Percentiles rank a stretch among this genome's conserved stretches.
These are phyloP conservation scores for Hyaloscypha bicolor DNA, from an alignment of 495 filamentous ascomycete species.

Conservation along the genomic window DNA sequence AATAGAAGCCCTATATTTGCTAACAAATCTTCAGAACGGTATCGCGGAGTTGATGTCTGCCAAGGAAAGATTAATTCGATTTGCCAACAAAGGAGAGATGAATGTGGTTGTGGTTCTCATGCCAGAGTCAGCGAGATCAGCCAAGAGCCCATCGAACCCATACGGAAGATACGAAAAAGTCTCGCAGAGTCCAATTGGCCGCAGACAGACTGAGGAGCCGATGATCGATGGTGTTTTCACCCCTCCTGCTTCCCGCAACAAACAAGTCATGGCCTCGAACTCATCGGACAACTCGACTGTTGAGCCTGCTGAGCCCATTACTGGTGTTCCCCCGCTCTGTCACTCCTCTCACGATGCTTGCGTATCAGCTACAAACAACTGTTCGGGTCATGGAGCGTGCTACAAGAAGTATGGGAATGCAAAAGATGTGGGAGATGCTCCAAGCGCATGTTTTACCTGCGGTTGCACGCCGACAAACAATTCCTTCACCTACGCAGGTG, in stretches of 20 bases:
- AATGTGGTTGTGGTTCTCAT: constrained; percentile 29
- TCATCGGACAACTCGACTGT: constrained; percentile 1
- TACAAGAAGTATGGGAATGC: constrained; percentile 55
- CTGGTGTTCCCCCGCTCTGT: constrained; percentile 47
- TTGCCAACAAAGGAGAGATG: constrained; percentile 26
- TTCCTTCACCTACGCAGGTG: constrained; percentile 41
- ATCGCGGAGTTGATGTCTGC: constrained; percentile 19
- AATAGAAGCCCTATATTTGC: background rate
- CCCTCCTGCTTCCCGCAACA: background rate
- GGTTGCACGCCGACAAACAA: constrained; percentile 58
- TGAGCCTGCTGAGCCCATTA: constrained; percentile 18
- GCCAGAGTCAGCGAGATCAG: constrained; percentile 24
- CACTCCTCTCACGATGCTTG: constrained; percentile 64
- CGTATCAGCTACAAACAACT: constrained; percentile 63
- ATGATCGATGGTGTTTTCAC: constrained; percentile 19
- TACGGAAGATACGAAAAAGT: constrained; percentile 32
- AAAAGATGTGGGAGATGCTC: constrained; percentile 33
- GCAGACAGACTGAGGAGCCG: constrained; percentile 28
- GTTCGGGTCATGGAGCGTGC: constrained; percentile 77
- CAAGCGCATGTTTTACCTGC: constrained; percentile 72
- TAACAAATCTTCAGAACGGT: background rate
- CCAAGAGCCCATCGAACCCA: constrained; percentile 15
- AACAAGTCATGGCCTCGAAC: constrained; percentile 14
- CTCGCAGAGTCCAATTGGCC: constrained; percentile 13
- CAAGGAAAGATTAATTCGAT: constrained; percentile 22